Conservation (phyloP, 1,139 yeast species). For the Saccharomyces hybrid region DNA sequence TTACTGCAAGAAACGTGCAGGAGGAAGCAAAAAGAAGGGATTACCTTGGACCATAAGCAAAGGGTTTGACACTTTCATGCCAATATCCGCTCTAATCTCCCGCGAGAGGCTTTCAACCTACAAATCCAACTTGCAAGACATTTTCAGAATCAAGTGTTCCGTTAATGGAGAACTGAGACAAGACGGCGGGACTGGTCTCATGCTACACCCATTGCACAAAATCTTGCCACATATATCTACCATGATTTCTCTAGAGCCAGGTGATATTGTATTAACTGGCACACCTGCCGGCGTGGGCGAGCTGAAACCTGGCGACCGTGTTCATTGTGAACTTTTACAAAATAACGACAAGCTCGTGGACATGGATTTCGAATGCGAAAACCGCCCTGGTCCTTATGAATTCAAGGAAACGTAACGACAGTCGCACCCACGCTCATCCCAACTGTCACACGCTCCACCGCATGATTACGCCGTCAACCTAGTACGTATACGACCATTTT, state of each 20-base stretch:
- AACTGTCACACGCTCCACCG: not conserved
- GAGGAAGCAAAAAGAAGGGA: conserved; percentile 91
- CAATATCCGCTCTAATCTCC: conserved; percentile 65
- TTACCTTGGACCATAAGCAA: conserved; percentile 95
- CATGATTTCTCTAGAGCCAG: conserved; percentile 83
- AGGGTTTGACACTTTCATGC: conserved; percentile 93
- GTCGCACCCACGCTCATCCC: not conserved
- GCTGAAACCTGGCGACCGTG: conserved; percentile 66
- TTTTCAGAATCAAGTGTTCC: conserved; percentile 43
- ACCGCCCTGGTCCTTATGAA: conserved; percentile 75
- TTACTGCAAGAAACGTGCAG: conserved; percentile 94
- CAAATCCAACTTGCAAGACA: conserved; percentile 42
- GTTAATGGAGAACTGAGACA: conserved; percentile 71
- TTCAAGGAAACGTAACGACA: conserved; percentile 44
- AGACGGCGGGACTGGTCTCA: conserved; percentile 68
- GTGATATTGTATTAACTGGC: conserved; percentile 87
- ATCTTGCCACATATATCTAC: conserved; percentile 75
- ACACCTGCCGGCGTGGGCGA: conserved; percentile 98
- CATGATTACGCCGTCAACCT: not conserved
- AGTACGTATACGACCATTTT: conserved; percentile 1
- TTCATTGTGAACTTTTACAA: conserved; percentile 54
- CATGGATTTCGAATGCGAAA: conserved; percentile 47
- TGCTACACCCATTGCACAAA: conserved; percentile 82
- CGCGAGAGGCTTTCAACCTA: conserved; percentile 64
- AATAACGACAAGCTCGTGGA: conserved; percentile 50